phyloP scores from a whole-genome alignment of 108 stramenopile species.

The Cyclostephanos tholiformis region DNA sequence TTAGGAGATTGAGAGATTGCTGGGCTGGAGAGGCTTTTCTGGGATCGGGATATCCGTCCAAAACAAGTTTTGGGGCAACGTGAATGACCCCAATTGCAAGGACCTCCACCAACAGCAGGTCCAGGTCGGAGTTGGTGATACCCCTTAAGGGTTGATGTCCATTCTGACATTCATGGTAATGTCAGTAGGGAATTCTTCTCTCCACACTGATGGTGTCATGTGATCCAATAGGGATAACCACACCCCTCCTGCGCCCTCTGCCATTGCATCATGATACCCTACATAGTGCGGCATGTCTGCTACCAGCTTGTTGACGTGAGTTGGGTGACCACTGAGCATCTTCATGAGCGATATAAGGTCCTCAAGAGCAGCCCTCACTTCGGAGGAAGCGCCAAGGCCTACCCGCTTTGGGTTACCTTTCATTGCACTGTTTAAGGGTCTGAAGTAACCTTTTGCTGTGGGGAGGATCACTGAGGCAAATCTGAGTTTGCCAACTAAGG shows the following conservation, averaged over 20 bases:
- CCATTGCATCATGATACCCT: too few species aligned
- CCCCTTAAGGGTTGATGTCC: too few species aligned
- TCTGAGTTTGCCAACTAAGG: background rate
- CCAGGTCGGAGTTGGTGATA: background rate
- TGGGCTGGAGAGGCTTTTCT: too few species aligned
- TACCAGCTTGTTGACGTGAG: background rate
- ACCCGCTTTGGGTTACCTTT: background rate
- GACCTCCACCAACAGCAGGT: background rate
- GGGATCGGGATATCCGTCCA: too few species aligned
- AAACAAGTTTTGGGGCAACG: too few species aligned
- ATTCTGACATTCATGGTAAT: too few species aligned
- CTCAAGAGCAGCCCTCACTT: background rate
- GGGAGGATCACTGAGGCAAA: background rate
- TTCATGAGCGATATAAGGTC: background rate
- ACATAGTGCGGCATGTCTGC: background rate
- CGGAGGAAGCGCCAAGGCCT: background rate
- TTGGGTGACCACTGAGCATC: background rate
- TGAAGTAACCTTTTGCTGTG: background rate
- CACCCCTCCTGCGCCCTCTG: background rate
- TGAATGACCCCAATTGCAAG: too few species aligned
- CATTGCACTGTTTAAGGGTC: background rate
- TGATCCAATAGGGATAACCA: background rate
- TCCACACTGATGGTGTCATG: background rate
- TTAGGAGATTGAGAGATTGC: too few species aligned
- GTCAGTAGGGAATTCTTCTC: background rate